A percentile compares a stretch with the other conserved stretches of the same genome.
Evolutionary conservation across 129 eudicot genomes (phyloP).

Genomic region (Helichrysum umbraculigerum): DNA sequence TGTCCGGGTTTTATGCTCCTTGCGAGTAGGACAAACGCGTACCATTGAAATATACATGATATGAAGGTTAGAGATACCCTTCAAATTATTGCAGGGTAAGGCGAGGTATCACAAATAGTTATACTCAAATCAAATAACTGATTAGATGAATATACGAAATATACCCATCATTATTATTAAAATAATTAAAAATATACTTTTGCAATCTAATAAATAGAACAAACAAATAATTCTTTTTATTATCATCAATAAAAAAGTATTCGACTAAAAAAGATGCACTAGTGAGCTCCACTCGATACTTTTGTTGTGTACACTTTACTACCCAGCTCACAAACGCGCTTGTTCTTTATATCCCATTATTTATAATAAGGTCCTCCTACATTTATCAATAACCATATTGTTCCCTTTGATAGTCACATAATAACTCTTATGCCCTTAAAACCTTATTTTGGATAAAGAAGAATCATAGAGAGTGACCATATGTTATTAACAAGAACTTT

Average conservation of each 20-base stretch:
- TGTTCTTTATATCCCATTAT: conserved; percentile 16
- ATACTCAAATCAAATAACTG: too few species aligned
- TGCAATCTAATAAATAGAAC: background rate
- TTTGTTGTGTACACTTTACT: conserved; percentile 2
- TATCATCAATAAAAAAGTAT: too few species aligned
- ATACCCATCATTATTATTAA: background rate
- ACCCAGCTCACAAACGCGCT: conserved; percentile 27
- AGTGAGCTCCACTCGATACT: conserved; percentile 15
- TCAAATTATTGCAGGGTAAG: too few species aligned
- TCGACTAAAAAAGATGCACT: background rate
- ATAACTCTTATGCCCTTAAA: background rate
- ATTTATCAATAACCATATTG: background rate
- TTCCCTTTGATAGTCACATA: background rate
- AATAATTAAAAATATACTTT: background rate
- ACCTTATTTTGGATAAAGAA: too few species aligned
- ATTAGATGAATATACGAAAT: background rate
- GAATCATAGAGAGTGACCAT: too few species aligned
- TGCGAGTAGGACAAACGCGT: too few species aligned
- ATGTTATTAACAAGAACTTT: too few species aligned
- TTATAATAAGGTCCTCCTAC: background rate
- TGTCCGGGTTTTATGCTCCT: too few species aligned
- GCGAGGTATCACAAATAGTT: too few species aligned
- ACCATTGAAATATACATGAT: too few species aligned
- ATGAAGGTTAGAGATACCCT: too few species aligned
- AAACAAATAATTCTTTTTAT: background rate